Percentiles rank a stretch among this genome's conserved stretches.
Evolutionary conservation across 306 rosid species (phyloP).

Genomic region (Citrullus mucosospermus): DNA sequence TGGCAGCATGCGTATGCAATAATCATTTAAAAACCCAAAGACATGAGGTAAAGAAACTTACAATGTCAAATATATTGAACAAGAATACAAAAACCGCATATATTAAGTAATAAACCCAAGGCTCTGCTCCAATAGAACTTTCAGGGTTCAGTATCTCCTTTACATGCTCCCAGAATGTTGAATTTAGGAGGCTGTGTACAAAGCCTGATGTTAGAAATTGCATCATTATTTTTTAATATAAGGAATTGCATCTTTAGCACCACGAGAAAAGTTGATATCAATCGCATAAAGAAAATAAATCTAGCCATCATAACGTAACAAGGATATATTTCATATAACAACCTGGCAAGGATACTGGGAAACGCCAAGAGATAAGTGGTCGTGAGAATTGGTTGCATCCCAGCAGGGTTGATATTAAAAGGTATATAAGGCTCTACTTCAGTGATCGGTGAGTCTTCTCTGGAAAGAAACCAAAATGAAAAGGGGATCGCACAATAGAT

Average conservation of each 20-base stretch:
- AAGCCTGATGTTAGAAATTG: neutral
- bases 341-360: conserved; percentile 88
- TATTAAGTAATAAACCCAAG: conserved; percentile 86
- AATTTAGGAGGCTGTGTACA: conserved; percentile 67
- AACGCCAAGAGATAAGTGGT: conserved; percentile 89
- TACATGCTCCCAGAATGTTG: conserved; percentile 73
- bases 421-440: conserved; percentile 99
- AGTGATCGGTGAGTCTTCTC: conserved; percentile 87
- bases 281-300: conserved; percentile 4
- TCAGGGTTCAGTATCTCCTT: conserved; percentile 92
- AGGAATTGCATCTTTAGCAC: neutral
- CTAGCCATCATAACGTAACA: neutral
- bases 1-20: conserved; percentile 6
- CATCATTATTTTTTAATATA: neutral
- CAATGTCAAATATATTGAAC: conserved; percentile 93
- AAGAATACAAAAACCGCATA: conserved; percentile 89
- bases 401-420: conserved; percentile 88
- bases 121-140: conserved; percentile 73
- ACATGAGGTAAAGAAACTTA: conserved; percentile 38
- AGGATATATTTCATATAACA: neutral
- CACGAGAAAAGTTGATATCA: neutral
- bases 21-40: neutral
- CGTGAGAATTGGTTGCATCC: conserved; percentile 98
- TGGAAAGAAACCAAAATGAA: conserved; percentile 28
- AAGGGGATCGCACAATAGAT: neutral